Conservation (phyloP, 2,329 filamentous ascomycete species). For the Domatiomyces globalis region DNA sequence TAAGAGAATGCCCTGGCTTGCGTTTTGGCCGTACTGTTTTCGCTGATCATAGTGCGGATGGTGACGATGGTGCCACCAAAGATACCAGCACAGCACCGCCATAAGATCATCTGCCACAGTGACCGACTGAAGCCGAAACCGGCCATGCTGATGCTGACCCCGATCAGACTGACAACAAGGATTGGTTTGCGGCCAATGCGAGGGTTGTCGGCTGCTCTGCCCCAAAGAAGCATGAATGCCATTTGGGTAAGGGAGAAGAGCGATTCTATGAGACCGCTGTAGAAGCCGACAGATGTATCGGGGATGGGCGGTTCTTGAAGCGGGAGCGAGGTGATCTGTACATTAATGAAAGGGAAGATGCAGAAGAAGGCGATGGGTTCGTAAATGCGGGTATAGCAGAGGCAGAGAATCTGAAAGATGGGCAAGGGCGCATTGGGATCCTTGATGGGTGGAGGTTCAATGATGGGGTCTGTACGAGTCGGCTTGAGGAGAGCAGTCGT, state of each 20-base stretch:
- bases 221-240: constrained; percentile 64
- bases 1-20: constrained; percentile 62
- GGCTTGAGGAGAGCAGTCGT: neutral
- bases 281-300: constrained; percentile 61
- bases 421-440: constrained; percentile 36
- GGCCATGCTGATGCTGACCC: constrained; percentile 45
- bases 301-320: constrained; percentile 47
- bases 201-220: constrained; percentile 44
- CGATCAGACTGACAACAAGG: constrained; percentile 51
- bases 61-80: constrained; percentile 61
- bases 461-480: neutral
- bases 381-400: constrained; percentile 58
- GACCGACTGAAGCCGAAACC: constrained; percentile 54
- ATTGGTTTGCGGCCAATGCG: constrained; percentile 58
- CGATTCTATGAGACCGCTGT: constrained; percentile 56
- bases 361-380: constrained; percentile 74
- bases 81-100: constrained; percentile 55
- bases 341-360: constrained; percentile 65
- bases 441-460: constrained; percentile 20
- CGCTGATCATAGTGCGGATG: constrained; percentile 62
- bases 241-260: constrained; percentile 65
- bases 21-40: constrained; percentile 54
- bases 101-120: constrained; percentile 61
- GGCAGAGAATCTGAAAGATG: constrained; percentile 51
- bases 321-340: constrained; percentile 45